Percentiles rank a stretch among this genome's conserved stretches.
These are phyloP conservation scores for Eragrostis tef DNA, from an alignment of 202 grass and related monocot genomes.

Conservation along the genomic window DNA sequence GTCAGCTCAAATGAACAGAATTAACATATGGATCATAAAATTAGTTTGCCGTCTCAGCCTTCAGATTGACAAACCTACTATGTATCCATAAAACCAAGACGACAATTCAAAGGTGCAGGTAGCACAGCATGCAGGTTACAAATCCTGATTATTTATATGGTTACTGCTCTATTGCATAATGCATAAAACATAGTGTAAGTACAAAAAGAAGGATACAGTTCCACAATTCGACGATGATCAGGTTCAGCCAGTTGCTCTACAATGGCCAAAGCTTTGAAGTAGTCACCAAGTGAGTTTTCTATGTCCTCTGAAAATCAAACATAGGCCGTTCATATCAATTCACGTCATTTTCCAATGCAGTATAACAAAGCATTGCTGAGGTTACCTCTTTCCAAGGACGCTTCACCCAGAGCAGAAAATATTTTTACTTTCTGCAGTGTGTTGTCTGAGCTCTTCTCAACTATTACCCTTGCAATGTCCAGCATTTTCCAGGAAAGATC, in stretches of 20 bases:
- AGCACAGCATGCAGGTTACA: not conserved
- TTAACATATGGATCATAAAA: conserved; percentile 10
- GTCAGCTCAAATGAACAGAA: not conserved
- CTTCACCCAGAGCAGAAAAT: conserved; percentile 78
- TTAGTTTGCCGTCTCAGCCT: not conserved
- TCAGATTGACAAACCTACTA: conserved; percentile 5
- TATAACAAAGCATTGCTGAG: not conserved
- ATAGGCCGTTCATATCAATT: not conserved
- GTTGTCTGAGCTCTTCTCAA: conserved; percentile 68
- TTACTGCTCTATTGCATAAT: conserved; percentile 15
- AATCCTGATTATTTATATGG: not conserved
- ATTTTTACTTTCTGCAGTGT: conserved; percentile 83
- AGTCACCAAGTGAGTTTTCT: conserved; percentile 82
- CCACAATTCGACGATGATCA: conserved; percentile 77
- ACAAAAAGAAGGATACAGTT: conserved; percentile 72
- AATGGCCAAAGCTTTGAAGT: conserved; percentile 78
- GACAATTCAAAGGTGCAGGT: not conserved
- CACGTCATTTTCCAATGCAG: not conserved
- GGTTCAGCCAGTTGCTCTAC: conserved; percentile 71
- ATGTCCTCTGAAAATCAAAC: conserved; percentile 74
- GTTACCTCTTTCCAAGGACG: conserved; percentile 88
- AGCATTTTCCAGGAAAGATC: conserved; percentile 96
- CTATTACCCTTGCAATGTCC: conserved; percentile 90
- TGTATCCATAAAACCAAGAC: not conserved
- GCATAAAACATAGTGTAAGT: conserved; percentile 20